A percentile compares a stretch with the other conserved stretches of the same genome.
Evolutionary conservation across 2,329 filamentous ascomycete species (phyloP).

Genomic region (Penicillium polonicum): DNA sequence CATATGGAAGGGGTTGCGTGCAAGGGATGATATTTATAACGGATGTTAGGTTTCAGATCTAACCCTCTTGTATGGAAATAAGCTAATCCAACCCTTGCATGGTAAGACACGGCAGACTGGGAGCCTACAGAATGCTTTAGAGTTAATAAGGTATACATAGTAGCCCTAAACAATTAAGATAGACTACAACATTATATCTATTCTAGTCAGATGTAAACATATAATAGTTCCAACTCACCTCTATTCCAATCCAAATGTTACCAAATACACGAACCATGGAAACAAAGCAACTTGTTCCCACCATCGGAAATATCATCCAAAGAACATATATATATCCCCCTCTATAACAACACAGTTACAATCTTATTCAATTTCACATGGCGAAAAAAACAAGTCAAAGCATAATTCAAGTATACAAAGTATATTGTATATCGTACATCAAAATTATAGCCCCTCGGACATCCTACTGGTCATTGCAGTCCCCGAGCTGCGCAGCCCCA

Average conservation of each 20-base stretch:
- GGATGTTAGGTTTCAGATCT: slow-evolving; percentile 4
- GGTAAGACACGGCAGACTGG: background rate
- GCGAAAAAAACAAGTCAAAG: background rate
- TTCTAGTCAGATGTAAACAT: background rate
- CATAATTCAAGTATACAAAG: background rate
- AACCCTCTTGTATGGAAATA: background rate
- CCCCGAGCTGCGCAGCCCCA: slow-evolving; percentile 16
- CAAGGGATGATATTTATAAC: slow-evolving; percentile 5
- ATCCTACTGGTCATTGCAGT: background rate
- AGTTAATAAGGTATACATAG: background rate
- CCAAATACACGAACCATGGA: background rate
- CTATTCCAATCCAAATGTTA: background rate
- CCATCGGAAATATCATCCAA: background rate
- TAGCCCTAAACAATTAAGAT: background rate
- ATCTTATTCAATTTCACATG: background rate
- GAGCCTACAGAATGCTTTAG: background rate
- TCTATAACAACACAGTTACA: background rate
- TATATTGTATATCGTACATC: background rate
- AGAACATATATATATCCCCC: background rate
- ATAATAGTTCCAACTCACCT: background rate
- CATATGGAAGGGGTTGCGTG: slow-evolving; percentile 1
- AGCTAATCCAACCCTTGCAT: slow-evolving; percentile 13
- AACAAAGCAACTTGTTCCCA: background rate
- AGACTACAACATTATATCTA: background rate
- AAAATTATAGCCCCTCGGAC: background rate